These are phyloP conservation scores for Cladophialophora exuberans DNA, from an alignment of 2,329 filamentous ascomycete genomes.

Conservation along the genomic window DNA sequence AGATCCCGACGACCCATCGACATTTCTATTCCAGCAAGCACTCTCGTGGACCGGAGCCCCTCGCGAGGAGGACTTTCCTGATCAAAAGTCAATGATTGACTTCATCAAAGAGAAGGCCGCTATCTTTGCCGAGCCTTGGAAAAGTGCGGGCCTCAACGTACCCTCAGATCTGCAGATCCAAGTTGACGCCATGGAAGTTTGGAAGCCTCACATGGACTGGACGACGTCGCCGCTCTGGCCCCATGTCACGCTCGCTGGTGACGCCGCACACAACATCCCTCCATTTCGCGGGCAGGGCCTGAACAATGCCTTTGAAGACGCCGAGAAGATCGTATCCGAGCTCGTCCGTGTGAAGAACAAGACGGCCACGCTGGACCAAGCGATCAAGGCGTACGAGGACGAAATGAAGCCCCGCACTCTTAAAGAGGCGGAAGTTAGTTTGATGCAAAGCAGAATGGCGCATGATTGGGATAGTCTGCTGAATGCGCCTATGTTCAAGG, in stretches of 20 bases:
- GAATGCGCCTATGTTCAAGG: conserved; percentile 13
- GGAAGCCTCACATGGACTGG: conserved; percentile 32
- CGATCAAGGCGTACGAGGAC: conserved; percentile 37
- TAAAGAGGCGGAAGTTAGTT: conserved; percentile 48
- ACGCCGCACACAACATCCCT: conserved; percentile 66
- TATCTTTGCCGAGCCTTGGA: conserved; percentile 16
- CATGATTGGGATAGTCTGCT: conserved; percentile 44
- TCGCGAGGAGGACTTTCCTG: conserved; percentile 12
- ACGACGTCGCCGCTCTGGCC: conserved; percentile 30
- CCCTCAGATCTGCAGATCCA: conserved; percentile 25
- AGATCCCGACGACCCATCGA: conserved; percentile 20
- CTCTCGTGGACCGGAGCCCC: conserved; percentile 19
- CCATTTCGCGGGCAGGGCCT: conserved; percentile 64
- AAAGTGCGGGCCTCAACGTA: conserved; percentile 12
- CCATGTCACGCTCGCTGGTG: conserved; percentile 56
- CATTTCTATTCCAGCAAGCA: conserved; percentile 20
- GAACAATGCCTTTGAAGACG: conserved; percentile 62
- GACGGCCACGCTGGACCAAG: conserved; percentile 21
- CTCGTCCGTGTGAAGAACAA: conserved; percentile 19
- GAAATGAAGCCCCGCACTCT: conserved; percentile 45
- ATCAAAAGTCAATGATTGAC: conserved; percentile 18
- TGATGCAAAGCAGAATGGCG: conserved; percentile 49
- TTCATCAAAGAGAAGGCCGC: conserved; percentile 25
- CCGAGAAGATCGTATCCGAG: conserved; percentile 42
- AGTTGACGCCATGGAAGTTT: conserved; percentile 28